phyloP scores from a whole-genome alignment of 495 filamentous ascomycete species.

The Talaromyces borbonicus region DNA sequence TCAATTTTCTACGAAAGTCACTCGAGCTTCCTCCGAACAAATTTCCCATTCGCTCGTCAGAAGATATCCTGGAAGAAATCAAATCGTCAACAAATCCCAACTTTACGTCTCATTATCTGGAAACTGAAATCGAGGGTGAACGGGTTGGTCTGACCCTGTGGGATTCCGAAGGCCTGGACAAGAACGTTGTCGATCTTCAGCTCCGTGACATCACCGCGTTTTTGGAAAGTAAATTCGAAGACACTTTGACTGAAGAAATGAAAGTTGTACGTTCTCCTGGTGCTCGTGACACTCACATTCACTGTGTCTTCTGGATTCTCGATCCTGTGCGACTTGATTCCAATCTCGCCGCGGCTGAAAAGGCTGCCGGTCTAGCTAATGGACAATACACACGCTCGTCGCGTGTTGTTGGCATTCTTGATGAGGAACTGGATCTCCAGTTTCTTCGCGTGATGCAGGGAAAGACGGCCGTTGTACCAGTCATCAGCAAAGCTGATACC shows the following conservation, averaged over 20 bases:
- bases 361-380: conserved; percentile 38
- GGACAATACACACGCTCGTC: conserved; percentile 39
- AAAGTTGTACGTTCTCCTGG: conserved; percentile 91
- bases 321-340: conserved; percentile 80
- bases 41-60: conserved; percentile 43
- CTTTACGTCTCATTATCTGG: conserved; percentile 80
- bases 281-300: conserved; percentile 91
- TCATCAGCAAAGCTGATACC: conserved; percentile 95
- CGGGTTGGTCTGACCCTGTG: conserved; percentile 88
- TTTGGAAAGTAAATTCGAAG: conserved; percentile 95
- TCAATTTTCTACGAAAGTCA: conserved; percentile 84
- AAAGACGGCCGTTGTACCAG: conserved; percentile 92
- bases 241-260: conserved; percentile 95
- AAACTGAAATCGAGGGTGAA: conserved; percentile 90
- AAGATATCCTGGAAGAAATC: conserved; percentile 36
- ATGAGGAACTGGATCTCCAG: conserved; percentile 84
- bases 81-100: conserved; percentile 42
- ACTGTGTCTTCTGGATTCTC: conserved; percentile 87
- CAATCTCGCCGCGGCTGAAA: conserved; percentile 62
- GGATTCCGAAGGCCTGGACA: conserved; percentile 92
- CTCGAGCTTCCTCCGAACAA: conserved; percentile 74
- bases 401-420: conserved; percentile 52
- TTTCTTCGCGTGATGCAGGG: conserved; percentile 80
- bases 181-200: conserved; percentile 87
- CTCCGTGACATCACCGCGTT: conserved; percentile 84